A percentile compares a stretch with the other conserved stretches of the same genome.
These are phyloP conservation scores for Fistulina hepatica DNA, from an alignment of 1,284 basidiomycete genomes.

Conservation along the genomic window DNA sequence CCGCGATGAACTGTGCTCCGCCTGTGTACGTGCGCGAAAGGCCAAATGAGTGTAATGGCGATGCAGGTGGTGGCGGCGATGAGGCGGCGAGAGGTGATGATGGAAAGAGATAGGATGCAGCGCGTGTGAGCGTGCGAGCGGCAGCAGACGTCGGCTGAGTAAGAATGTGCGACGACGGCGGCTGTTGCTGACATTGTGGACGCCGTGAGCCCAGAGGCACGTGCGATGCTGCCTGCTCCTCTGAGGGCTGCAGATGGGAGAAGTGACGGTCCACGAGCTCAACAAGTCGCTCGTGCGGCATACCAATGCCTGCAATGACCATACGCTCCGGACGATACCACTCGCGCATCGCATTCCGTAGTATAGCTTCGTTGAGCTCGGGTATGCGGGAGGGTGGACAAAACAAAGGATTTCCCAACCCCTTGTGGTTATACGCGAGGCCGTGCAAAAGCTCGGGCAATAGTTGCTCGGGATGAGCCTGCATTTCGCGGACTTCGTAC, in stretches of 20 bases:
- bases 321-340: slow-evolving; percentile 93
- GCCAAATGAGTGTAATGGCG: no score
- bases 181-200: slow-evolving; percentile 21
- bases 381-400: slow-evolving; percentile 82
- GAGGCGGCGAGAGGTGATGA: slow-evolving; percentile 23
- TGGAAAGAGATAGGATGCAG: slow-evolving; percentile 62
- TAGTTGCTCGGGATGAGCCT: slow-evolving; percentile 86
- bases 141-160: slow-evolving; percentile 42
- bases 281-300: slow-evolving; percentile 83
- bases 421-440: slow-evolving; percentile 73
- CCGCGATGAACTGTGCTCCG: slow-evolving; percentile 67
- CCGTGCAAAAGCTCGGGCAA: slow-evolving; percentile 88
- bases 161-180: slow-evolving; percentile 40
- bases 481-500: slow-evolving; percentile 91
- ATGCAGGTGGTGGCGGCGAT: slow-evolving; percentile 18
- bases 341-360: slow-evolving; percentile 61
- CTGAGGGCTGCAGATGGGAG: slow-evolving; percentile 48
- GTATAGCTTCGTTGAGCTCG: slow-evolving; percentile 51
- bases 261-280: slow-evolving; percentile 80
- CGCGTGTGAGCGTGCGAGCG: slow-evolving; percentile 61
- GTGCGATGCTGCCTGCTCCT: slow-evolving; percentile 20
- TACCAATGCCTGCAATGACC: slow-evolving; percentile 89
- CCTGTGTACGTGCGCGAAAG: slow-evolving; percentile 66
- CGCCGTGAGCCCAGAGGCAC: no score
- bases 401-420: slow-evolving; percentile 82